Evolutionary conservation across 2,329 filamentous ascomycete species (phyloP), one percentile per base, ranked within the genome.

Genomic region (Sordariomycetes sp.): DNA sequence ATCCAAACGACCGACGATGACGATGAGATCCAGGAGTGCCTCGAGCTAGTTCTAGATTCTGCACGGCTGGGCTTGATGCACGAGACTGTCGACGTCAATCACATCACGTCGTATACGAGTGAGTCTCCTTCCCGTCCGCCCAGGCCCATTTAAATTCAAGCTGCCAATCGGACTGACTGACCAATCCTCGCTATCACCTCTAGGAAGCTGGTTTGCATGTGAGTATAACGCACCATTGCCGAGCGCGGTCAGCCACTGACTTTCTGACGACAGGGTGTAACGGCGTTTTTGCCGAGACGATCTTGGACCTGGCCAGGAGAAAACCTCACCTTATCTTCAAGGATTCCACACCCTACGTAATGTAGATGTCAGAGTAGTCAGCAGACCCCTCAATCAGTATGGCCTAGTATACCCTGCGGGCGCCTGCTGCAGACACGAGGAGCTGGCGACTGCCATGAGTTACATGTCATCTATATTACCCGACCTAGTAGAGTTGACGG

Each of bases 271-370:
- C 58, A 74, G 72, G 91, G 94, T 94, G 94, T 12, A 99, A 99
- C 64, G 94, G 90, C 1, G 90, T 99, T 12, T 97, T 96, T 71
- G 90, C 92, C 15, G 86, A 90, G 69, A 95, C 91, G 0, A 89
- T 99, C 52, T 73, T 99, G 55, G 90, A 96, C 73, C 68, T 99
- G 56, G 94, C 91, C 1, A 85, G 86, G 70, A 76, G 92, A 67
- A 96, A 95, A 70, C 94, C 94, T 3, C 82, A 95, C 69, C 69
- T 97, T 63, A 78, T 97, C 45, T 96, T 96, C 15, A 70, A 80
- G 53, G 82, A 81, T 0, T 77, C 76, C 3, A 71, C 77, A 61
- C 74, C 82, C 34, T 89, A 88, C 66, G 72, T 75, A 17, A 24
- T 36, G 15, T 52, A 52, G 24, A 24, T 25, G 17, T 2, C 10